A percentile compares a stretch with the other conserved stretches of the same genome.
Evolutionary conservation across 2,329 filamentous ascomycete genomes (phyloP).

Genomic region (Colletotrichum sp.): DNA sequence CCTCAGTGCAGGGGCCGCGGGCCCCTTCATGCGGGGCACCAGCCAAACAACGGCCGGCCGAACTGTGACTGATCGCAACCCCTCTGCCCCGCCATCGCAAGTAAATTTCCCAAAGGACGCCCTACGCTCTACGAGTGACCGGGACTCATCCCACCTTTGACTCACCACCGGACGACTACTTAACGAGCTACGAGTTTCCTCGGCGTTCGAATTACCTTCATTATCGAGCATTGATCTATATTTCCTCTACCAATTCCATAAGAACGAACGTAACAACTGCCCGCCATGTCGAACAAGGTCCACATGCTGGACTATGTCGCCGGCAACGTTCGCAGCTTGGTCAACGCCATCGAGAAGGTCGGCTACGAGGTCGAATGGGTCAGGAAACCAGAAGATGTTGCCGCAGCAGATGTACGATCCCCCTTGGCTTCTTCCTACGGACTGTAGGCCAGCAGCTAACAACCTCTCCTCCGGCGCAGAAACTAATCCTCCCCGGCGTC

Average conservation of each 20-base stretch:
- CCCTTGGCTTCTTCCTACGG: neutral
- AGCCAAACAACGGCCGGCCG: neutral
- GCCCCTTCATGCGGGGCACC: neutral
- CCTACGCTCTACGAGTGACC: neutral
- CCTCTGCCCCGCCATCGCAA: slow-evolving; percentile 29
- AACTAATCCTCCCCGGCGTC: slow-evolving; percentile 93
- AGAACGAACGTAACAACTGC: neutral
- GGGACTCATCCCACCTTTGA: neutral
- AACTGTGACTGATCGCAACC: neutral
- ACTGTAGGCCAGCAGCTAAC: neutral
- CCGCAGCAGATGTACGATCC: slow-evolving; percentile 74
- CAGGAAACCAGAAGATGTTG: slow-evolving; percentile 80
- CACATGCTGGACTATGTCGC: slow-evolving; percentile 89
- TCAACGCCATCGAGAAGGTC: slow-evolving; percentile 96
- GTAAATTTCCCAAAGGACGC: slow-evolving; percentile 17
- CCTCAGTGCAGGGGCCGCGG: neutral
- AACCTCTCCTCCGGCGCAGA: slow-evolving; percentile 51
- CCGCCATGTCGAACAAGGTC: slow-evolving; percentile 71
- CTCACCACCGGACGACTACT: neutral
- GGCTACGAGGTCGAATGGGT: slow-evolving; percentile 96
- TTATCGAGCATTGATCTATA: neutral
- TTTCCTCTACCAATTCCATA: neutral
- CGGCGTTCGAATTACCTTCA: slow-evolving; percentile 2
- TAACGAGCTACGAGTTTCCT: neutral
- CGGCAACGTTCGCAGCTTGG: slow-evolving; percentile 93